Conservation (phyloP, 768 basidiomycete genomes). For the Mycena vulgaris region DNA sequence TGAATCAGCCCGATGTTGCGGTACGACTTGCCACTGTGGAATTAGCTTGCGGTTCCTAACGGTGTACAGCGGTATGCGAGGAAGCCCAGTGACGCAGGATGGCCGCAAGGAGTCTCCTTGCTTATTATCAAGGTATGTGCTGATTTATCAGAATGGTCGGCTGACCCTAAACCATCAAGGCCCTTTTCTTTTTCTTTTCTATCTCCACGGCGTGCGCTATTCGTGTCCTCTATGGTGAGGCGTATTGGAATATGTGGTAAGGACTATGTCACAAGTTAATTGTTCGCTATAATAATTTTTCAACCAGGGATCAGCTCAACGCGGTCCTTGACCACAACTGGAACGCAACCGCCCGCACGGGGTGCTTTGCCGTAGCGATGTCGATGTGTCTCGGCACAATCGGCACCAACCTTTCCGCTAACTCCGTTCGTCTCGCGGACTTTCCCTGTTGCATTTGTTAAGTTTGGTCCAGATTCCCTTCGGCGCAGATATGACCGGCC, state of each 20-base stretch:
- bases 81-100: constrained; percentile 37
- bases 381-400: constrained; percentile 39
- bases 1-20: constrained; percentile 29
- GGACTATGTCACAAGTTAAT: neutral
- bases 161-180: neutral
- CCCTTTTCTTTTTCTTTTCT: constrained; percentile 32
- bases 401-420: constrained; percentile 38
- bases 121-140: constrained; percentile 34
- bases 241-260: constrained; percentile 34
- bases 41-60: neutral
- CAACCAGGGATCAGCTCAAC: constrained; percentile 39
- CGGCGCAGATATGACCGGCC: constrained; percentile 41
- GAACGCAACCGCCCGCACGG: constrained; percentile 39
- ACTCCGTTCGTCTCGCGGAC: constrained; percentile 26
- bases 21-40: neutral
- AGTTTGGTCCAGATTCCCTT: constrained; percentile 33
- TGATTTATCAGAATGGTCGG: neutral
- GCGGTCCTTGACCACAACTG: constrained; percentile 40
- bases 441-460: neutral
- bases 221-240: constrained; percentile 35
- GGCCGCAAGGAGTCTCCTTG: constrained; percentile 40
- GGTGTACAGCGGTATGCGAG: constrained; percentile 36
- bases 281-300: constrained; percentile 1
- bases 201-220: constrained; percentile 39
- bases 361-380: constrained; percentile 39